Evolutionary conservation across 495 filamentous ascomycete species (phyloP).

Genomic region (Penicillium macrosclerotiorum): DNA sequence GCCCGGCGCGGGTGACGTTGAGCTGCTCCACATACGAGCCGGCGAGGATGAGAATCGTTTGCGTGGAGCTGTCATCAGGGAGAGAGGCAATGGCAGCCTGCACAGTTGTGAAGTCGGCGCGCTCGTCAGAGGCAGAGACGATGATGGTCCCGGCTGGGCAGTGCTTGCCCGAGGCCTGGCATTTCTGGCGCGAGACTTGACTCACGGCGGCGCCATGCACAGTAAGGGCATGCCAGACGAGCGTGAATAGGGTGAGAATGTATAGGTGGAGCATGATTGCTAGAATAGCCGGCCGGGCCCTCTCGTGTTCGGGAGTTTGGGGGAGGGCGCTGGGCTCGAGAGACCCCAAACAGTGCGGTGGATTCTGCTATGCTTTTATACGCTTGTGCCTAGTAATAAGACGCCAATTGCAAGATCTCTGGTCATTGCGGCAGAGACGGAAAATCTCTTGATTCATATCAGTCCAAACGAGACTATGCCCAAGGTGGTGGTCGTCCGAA

Average conservation of each 20-base stretch:
- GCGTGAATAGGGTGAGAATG: constrained; percentile 8
- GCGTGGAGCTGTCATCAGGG: constrained; percentile 46
- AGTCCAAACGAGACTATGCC: constrained; percentile 1
- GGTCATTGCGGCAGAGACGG: constrained; percentile 5
- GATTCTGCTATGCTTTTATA: constrained; percentile 3
- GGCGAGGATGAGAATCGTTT: constrained; percentile 53
- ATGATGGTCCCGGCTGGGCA: constrained; percentile 51
- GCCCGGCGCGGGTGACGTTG: constrained; percentile 56
- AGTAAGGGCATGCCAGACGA: constrained; percentile 3
- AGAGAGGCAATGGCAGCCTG: constrained; percentile 54
- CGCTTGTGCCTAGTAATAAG: not conserved
- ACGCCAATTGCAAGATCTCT: not conserved
- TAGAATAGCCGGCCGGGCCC: too few species aligned
- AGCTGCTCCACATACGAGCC: constrained; percentile 59
- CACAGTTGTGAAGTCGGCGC: constrained; percentile 46
- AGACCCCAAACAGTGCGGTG: too few species aligned
- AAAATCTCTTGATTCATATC: constrained; percentile 10
- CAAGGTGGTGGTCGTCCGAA: not conserved
- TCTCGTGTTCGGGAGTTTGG: too few species aligned
- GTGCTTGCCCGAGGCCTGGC: constrained; percentile 24
- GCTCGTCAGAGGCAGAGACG: constrained; percentile 36
- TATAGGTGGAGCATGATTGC: constrained; percentile 6
- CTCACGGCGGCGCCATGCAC: constrained; percentile 1
- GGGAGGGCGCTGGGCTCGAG: too few species aligned
- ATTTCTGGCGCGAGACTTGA: constrained; percentile 8